These are phyloP conservation scores for Edaphochlamys debaryana DNA, from an alignment of 139 green algal species.

Conservation along the genomic window DNA sequence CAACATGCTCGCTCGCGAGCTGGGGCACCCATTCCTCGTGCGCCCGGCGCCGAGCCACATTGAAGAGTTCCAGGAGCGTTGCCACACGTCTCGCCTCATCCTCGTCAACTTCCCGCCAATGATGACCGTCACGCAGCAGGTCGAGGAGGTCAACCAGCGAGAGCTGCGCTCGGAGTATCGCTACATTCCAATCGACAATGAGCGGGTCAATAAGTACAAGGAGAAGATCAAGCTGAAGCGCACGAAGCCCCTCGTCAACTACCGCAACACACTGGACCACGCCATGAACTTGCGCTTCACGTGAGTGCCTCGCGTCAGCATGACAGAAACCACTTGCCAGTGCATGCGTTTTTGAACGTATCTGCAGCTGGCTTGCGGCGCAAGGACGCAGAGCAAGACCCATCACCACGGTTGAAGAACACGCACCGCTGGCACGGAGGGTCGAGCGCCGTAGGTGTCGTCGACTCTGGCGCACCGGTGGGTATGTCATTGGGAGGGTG, in stretches of 20 bases:
- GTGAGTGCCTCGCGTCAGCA: not conserved
- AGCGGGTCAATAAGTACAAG: conserved; percentile 17
- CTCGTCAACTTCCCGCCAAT: not conserved
- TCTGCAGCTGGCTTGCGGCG: too few species aligned
- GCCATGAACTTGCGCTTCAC: not conserved
- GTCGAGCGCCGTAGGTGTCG: too few species aligned
- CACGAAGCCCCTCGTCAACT: conserved; percentile 27
- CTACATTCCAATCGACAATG: conserved; percentile 27
- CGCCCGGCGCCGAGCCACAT: conserved; percentile 24
- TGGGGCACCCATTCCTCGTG: not conserved
- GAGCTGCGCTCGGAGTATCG: conserved; percentile 25
- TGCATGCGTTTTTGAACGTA: too few species aligned
- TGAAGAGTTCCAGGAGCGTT: conserved; percentile 11
- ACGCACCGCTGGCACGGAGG: too few species aligned
- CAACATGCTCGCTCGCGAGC: not conserved
- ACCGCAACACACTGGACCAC: conserved; percentile 24
- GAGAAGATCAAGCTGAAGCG: conserved; percentile 15
- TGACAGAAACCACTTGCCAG: not conserved
- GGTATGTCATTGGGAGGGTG: too few species aligned
- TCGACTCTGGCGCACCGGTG: too few species aligned
- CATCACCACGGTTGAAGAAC: too few species aligned
- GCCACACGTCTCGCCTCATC: not conserved
- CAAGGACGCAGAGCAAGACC: too few species aligned
- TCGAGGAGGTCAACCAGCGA: conserved; percentile 22
- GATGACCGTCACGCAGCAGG: conserved; percentile 16